Percentiles rank a stretch among this genome's conserved stretches.
These are phyloP conservation scores for Geotrichum reessii DNA, from an alignment of 1,139 yeast genomes.

Conservation along the genomic window DNA sequence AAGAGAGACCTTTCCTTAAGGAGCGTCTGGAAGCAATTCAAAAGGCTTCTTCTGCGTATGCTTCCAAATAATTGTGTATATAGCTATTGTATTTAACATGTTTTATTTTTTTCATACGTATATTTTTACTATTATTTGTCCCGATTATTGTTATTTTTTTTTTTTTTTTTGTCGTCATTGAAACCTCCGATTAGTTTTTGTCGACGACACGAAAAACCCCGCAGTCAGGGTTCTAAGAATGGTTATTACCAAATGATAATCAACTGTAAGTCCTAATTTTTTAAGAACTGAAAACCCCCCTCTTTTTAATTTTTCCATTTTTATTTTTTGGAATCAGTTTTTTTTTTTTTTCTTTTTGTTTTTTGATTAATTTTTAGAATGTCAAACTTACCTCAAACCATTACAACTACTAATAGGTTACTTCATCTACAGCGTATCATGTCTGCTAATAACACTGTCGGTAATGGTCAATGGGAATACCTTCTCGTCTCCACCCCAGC, in stretches of 20 bases:
- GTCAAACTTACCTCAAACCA: not conserved
- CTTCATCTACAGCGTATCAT: not conserved
- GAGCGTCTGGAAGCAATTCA: slow-evolving; percentile 28
- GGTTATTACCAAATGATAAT: too few species aligned
- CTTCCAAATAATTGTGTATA: not conserved
- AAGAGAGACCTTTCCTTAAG: slow-evolving; percentile 35
- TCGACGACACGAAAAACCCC: too few species aligned
- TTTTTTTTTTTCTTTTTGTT: not conserved
- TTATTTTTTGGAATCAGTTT: too few species aligned
- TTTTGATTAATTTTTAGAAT: not conserved
- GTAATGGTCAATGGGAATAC: slow-evolving; percentile 36
- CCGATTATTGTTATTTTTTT: not conserved
- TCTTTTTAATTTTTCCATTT: too few species aligned
- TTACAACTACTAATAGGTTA: not conserved
- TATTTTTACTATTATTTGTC: not conserved
- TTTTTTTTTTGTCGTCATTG: not conserved
- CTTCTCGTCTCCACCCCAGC: slow-evolving; percentile 40
- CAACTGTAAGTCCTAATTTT: too few species aligned
- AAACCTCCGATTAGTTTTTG: too few species aligned
- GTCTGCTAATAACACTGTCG: slow-evolving; percentile 20
- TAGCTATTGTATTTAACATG: not conserved
- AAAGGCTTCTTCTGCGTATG: not conserved
- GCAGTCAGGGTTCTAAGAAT: too few species aligned
- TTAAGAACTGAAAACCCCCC: too few species aligned
- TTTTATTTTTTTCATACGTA: not conserved